A percentile compares a stretch with the other conserved stretches of the same genome.
These are phyloP conservation scores for Pseudopithomyces maydicus DNA, from an alignment of 2,329 filamentous ascomycete species.

Conservation along the genomic window DNA sequence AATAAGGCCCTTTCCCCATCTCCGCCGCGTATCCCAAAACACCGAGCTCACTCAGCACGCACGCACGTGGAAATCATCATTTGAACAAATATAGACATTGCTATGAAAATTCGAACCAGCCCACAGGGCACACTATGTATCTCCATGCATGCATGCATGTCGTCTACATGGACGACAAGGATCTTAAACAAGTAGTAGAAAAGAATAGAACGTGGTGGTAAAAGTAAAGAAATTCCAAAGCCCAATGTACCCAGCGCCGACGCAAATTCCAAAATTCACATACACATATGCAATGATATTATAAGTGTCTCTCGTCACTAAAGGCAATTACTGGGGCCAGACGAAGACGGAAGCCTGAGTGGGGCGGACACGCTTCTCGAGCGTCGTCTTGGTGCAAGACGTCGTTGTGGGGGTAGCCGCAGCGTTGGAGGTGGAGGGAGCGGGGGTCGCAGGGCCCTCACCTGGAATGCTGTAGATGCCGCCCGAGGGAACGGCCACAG, in stretches of 20 bases:
- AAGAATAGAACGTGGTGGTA: too few species aligned
- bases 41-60: too few species aligned
- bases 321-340: slow-evolving; percentile 2
- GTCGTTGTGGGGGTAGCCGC: background rate
- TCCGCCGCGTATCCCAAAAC: too few species aligned
- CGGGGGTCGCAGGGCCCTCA: background rate
- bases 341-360: slow-evolving; percentile 3
- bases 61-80: too few species aligned
- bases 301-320: background rate
- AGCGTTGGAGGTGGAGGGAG: background rate
- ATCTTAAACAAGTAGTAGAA: too few species aligned
- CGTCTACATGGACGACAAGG: too few species aligned
- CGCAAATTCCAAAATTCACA: background rate
- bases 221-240: too few species aligned
- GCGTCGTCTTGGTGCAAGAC: slow-evolving; percentile 1
- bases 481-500: background rate
- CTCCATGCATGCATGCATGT: too few species aligned
- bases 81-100: too few species aligned
- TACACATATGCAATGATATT: background rate
- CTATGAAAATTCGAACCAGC: too few species aligned
- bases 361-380: slow-evolving; percentile 2
- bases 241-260: slow-evolving; percentile 1
- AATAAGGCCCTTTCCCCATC: too few species aligned
- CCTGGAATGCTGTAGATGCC: background rate
- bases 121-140: too few species aligned